These are phyloP conservation scores for Zygnema cylindricum DNA, from an alignment of 139 green algal genomes.

Conservation along the genomic window DNA sequence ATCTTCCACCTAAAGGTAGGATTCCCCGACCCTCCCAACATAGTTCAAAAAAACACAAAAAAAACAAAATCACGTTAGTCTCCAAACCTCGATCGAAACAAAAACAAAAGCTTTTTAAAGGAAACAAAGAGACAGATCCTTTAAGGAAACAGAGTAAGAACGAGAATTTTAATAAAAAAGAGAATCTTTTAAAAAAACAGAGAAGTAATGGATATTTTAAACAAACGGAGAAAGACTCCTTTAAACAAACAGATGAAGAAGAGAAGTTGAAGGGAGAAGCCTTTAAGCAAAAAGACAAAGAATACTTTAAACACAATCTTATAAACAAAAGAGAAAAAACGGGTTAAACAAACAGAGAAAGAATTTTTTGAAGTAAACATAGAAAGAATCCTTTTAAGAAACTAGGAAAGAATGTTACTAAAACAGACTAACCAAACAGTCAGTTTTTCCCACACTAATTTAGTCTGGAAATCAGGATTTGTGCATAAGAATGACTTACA, in stretches of 20 bases:
- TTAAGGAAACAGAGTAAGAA: not conserved
- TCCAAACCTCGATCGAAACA: not conserved
- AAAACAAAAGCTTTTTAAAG: not conserved
- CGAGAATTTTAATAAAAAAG: not conserved
- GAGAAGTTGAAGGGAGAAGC: not conserved
- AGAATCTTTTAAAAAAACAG: not conserved
- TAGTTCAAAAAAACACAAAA: slow-evolving; percentile 17
- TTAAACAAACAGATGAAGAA: not conserved
- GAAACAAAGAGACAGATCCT: not conserved
- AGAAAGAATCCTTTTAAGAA: not conserved
- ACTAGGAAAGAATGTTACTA: not conserved
- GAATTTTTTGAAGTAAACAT: not conserved
- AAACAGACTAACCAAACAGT: no score
- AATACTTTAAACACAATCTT: not conserved
- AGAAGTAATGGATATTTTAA: not conserved
- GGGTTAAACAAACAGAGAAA: not conserved
- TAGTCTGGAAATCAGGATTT: slow-evolving; percentile 36
- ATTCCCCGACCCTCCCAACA: slow-evolving; percentile 11
- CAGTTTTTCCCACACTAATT: not conserved
- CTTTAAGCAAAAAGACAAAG: not conserved
- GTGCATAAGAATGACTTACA: not conserved
- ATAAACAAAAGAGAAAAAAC: not conserved
- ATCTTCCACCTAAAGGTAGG: slow-evolving; percentile 42
- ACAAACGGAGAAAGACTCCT: not conserved
- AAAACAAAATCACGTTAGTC: not conserved